Evolutionary conservation across 768 basidiomycete genomes (phyloP), one percentile per base, ranked within the genome.

Genomic region (Boletus sp.): DNA sequence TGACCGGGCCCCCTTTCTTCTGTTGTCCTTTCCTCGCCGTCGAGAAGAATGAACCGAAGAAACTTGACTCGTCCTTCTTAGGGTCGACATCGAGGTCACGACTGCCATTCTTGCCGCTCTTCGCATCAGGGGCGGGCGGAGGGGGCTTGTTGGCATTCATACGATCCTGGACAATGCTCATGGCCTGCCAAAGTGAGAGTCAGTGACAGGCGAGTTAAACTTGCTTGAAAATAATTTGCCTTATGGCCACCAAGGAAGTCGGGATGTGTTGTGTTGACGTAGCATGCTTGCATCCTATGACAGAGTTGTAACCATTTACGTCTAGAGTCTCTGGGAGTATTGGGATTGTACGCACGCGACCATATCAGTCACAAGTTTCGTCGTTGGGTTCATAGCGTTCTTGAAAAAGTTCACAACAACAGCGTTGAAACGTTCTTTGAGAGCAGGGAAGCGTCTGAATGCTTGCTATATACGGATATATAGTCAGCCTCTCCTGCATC

Each of bases 321-420:
- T 28, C 11, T 18, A 42, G 17, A 33, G 30, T 35, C 33, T 32
- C 50, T 30, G 8, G 29, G 10, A 44, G 28, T 32, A 48, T 17
- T 29, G 8, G 5, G 50, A 40, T 42, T 54, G 40, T 30, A 84
- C 91, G 71, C 70, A 94, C 89, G 91, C 74, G 50, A 98, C 94
- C 78, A 99, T 84, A 64, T 99, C 96, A 10, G 82, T 71, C 12
- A 99, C 96, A 46, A 99, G 84, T 73, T 98, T 98, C 60, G 87
- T 93, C 36, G 97, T 99, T 5, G 97, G 97, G 12, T 73, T 76
- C 97, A 99, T 98, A 18, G 92, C 76, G 48, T 80, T 82, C 80
- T 96, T 97, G 85, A 97, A 96, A 76, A 97, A 99, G 74, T 90
- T 91, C 67, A 98, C 92, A 29, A 99, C 97, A 30, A 94, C 92